Evolutionary conservation across 2,329 filamentous ascomycete genomes (phyloP).

Genomic region (Fusarium sp.): DNA sequence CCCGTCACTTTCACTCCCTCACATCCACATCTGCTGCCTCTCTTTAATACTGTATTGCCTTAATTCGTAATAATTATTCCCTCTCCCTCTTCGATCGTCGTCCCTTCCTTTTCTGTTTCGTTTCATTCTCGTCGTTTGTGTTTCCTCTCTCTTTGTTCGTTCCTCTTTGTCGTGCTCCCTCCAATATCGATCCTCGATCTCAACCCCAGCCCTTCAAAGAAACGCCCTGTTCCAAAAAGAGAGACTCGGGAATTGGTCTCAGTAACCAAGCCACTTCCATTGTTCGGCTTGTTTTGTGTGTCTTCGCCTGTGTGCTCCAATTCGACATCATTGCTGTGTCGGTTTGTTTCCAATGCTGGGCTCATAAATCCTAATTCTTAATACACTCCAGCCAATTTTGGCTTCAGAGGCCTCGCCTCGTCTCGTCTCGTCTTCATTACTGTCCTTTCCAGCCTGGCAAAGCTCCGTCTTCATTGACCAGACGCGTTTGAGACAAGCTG

Average conservation of each 20-base stretch:
- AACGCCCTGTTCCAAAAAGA: conserved; percentile 31
- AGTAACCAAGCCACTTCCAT: conserved; percentile 37
- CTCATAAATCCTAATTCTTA: conserved; percentile 48
- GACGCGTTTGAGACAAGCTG: conserved; percentile 39
- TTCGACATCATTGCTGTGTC: conserved; percentile 37
- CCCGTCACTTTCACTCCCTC: conserved; percentile 23
- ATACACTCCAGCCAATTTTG: conserved; percentile 37
- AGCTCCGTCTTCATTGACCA: conserved; percentile 13
- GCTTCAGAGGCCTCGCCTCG: conserved; percentile 27
- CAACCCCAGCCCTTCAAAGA: conserved; percentile 12
- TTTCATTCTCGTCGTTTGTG: conserved; percentile 20
- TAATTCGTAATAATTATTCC: conserved; percentile 37
- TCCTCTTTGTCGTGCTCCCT: conserved; percentile 20
- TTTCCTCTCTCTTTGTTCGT: conserved; percentile 13
- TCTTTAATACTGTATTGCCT: conserved; percentile 24
- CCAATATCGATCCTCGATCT: conserved; percentile 13
- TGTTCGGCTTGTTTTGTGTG: conserved; percentile 26
- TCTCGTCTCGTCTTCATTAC: conserved; percentile 3
- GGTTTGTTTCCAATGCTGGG: conserved; percentile 41
- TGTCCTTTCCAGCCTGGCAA: background rate
- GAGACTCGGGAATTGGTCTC: conserved; percentile 22
- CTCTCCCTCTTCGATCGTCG: conserved; percentile 21
- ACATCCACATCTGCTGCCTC: conserved; percentile 1
- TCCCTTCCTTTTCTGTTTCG: conserved; percentile 10
- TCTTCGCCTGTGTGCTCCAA: conserved; percentile 32